These are phyloP conservation scores for Oenanthe javanica DNA, from an alignment of 140 eudicot genomes.

Conservation along the genomic window DNA sequence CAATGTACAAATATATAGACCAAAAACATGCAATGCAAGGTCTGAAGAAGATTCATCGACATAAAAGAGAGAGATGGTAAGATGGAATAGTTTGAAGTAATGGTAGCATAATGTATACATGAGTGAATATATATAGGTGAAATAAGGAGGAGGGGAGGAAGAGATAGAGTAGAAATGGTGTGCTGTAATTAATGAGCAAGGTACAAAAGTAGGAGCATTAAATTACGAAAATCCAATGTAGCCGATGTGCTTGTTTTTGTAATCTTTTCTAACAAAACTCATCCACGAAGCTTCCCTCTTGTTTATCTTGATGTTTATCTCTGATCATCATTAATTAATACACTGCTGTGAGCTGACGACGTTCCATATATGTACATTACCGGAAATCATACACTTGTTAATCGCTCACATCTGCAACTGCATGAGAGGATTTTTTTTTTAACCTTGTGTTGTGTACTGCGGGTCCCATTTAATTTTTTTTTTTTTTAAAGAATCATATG, in stretches of 20 bases:
- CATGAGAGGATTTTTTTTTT: background rate
- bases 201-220: constrained; percentile 2
- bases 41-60: background rate
- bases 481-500: no score
- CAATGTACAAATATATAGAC: background rate
- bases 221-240: background rate
- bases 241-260: background rate
- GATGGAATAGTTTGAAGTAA: background rate
- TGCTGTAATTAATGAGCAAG: background rate
- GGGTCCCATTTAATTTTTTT: background rate
- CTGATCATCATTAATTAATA: background rate
- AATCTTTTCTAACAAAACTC: background rate
- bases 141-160: background rate
- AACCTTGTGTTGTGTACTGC: background rate
- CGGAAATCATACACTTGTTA: background rate
- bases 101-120: background rate
- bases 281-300: background rate
- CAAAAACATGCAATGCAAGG: background rate
- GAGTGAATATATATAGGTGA: background rate
- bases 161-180: background rate
- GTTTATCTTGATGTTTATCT: background rate
- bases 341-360: background rate
- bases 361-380: background rate
- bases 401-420: background rate
- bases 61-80: background rate